phyloP scores from a whole-genome alignment of 441 rosid genomes.

The Daphne laureola region DNA sequence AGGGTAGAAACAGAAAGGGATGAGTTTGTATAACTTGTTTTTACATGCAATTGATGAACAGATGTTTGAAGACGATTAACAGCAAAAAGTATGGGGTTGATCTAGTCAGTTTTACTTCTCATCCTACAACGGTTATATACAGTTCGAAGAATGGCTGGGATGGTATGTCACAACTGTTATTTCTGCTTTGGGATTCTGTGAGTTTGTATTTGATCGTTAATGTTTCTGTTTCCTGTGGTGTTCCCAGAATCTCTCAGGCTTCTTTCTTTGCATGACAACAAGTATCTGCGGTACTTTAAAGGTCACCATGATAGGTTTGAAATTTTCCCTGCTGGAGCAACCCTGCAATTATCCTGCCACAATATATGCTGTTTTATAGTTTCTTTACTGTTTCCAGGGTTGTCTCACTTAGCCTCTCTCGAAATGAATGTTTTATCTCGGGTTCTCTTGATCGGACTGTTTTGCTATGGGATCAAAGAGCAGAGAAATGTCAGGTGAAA shows the following conservation, averaged over 20 bases:
- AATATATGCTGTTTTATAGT: conserved; percentile 1
- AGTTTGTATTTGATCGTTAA: background rate
- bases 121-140: conserved; percentile 91
- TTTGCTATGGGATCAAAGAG: conserved; percentile 93
- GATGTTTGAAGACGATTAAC: conserved; percentile 91
- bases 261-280: conserved; percentile 89
- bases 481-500: conserved; percentile 86
- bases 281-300: conserved; percentile 92
- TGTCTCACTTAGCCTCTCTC: conserved; percentile 82
- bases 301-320: conserved; percentile 96
- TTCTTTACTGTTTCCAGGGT: conserved; percentile 38
- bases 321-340: conserved; percentile 7
- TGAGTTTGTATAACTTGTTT: no score
- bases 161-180: conserved; percentile 34
- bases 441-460: conserved; percentile 96
- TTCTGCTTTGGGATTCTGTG: background rate
- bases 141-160: conserved; percentile 98
- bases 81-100: conserved; percentile 98
- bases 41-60: conserved; percentile 15
- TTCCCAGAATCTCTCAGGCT: conserved; percentile 74
- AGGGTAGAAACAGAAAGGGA: no score
- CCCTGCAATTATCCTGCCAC: conserved; percentile 2
- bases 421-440: conserved; percentile 80
- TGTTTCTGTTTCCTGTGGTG: background rate
- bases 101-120: conserved; percentile 85